Evolutionary conservation across 148 eudicot genomes (phyloP), one percentile per base, ranked within the genome.

Genomic region (Vaccinium darrowii): DNA sequence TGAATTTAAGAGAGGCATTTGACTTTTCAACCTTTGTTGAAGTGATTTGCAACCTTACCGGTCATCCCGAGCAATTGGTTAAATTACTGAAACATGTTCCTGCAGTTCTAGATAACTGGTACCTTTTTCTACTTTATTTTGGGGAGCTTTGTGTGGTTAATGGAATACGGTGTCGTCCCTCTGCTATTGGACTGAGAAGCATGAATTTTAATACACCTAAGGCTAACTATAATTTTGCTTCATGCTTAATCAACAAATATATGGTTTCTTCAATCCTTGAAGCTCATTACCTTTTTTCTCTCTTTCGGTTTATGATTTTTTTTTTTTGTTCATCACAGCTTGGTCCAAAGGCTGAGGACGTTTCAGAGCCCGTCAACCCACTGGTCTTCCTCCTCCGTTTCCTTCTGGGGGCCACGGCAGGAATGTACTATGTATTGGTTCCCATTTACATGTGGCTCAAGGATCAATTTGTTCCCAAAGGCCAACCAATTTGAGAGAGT

Each of bases 381-480:
- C 78, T 87, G 15, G 94, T 91, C 84, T 95, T 95, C 85, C 78
- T 94, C 30, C 54, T 73, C 56, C 97, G 94, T 79, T 90, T 95
- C 90, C 50, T 95, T 84, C 90, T 95, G 1, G 95, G 98, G 49
- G 87, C 85, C 83, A 51, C 91, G 84, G 98, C 98, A 25, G 92
- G 88, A 25, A 72, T 90, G 18, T 94, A 93, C 79, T 95, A 84
- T 67, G 93, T 95, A 57, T 87, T 94, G 82, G 90, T 94, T 83
- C 98, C 95, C 33, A 90, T 95, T 50, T 95, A 95, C 90, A 95
- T 95, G 98, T 95, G 95, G 98, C 91, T 95, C 89, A 95, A 95
- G 81, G 97, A 95, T 86, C 93, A 88, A 85, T 85, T 93, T 72
- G 89, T 94, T 76, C 97, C 98, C 18, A 90, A 91, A 90, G 95